These are phyloP conservation scores for Alternaria alternata DNA, from an alignment of 2,329 filamentous ascomycete species.

Conservation along the genomic window DNA sequence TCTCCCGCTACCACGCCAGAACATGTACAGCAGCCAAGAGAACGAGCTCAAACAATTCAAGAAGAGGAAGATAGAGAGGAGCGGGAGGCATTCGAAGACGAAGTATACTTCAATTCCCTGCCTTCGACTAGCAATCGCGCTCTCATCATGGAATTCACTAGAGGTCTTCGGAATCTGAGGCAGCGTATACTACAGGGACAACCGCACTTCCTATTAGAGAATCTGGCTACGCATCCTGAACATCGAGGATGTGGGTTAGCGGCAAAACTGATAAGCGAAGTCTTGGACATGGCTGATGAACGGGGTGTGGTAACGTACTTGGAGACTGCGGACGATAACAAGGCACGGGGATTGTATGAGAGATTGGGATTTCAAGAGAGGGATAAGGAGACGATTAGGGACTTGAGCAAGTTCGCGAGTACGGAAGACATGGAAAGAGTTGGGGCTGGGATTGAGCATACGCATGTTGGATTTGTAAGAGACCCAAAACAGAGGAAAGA, in stretches of 20 bases:
- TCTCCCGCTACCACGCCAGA: too few species aligned
- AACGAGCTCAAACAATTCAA: too few species aligned
- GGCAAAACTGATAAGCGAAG: conserved; percentile 26
- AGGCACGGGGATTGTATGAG: conserved; percentile 34
- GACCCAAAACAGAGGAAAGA: background rate
- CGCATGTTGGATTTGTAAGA: background rate
- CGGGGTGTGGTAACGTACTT: conserved; percentile 33
- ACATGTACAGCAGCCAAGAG: too few species aligned
- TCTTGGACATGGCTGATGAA: conserved; percentile 27
- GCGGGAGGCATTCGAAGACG: conserved; percentile 33
- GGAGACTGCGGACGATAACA: conserved; percentile 38
- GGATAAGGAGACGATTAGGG: conserved; percentile 21
- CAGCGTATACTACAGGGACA: conserved; percentile 17
- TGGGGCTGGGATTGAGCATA: background rate
- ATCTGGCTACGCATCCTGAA: conserved; percentile 38
- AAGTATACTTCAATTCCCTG: conserved; percentile 27
- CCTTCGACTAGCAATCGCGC: conserved; percentile 36
- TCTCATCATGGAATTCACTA: conserved; percentile 34
- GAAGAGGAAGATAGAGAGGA: conserved; percentile 28
- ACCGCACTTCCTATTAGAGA: conserved; percentile 35
- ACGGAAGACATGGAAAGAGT: background rate
- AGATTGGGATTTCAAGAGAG: conserved; percentile 38
- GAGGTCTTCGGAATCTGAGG: conserved; percentile 24
- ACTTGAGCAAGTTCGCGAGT: conserved; percentile 16
- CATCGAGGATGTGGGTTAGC: conserved; percentile 37